These are phyloP conservation scores for Fusarium tricinctum DNA, from an alignment of 2,329 filamentous ascomycete species.

Conservation along the genomic window DNA sequence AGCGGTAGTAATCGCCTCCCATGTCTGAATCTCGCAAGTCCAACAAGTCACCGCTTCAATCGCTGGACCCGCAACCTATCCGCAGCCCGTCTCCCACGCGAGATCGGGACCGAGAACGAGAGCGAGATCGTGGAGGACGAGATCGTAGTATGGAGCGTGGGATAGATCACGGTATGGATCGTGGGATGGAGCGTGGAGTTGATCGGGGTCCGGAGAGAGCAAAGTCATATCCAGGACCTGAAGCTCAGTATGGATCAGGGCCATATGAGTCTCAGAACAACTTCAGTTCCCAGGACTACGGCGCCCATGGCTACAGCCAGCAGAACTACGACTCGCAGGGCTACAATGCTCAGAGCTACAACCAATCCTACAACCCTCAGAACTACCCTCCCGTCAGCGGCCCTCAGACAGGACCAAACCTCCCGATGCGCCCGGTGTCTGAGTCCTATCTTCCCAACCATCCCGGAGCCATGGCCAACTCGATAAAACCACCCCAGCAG, in stretches of 20 bases:
- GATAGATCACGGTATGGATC: conserved; percentile 23
- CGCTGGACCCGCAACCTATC: conserved; percentile 50
- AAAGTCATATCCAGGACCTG: conserved; percentile 42
- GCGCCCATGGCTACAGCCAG: conserved; percentile 33
- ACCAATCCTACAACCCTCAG: conserved; percentile 39
- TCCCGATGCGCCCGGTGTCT: conserved; percentile 45
- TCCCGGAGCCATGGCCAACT: conserved; percentile 39
- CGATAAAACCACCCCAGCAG: conserved; percentile 30
- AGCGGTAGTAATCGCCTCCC: conserved; percentile 5
- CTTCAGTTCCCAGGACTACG: conserved; percentile 42
- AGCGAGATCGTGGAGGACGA: conserved; percentile 13
- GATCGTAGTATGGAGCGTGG: conserved; percentile 17
- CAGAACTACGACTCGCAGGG: conserved; percentile 41
- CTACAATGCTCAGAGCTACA: conserved; percentile 26
- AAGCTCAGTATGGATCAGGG: conserved; percentile 40
- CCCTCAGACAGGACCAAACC: conserved; percentile 36
- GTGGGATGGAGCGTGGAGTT: conserved; percentile 17
- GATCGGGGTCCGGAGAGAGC: conserved; percentile 40
- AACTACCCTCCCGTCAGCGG: conserved; percentile 43
- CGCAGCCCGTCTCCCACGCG: conserved; percentile 46
- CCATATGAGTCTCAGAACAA: conserved; percentile 20
- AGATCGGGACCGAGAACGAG: conserved; percentile 23
- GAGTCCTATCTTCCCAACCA: conserved; percentile 44
- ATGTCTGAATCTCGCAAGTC: conserved; percentile 43
- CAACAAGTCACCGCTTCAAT: conserved; percentile 45